Evolutionary conservation across 805 yeast species (phyloP).

Genomic region (Sugiyamaella smithiae): DNA sequence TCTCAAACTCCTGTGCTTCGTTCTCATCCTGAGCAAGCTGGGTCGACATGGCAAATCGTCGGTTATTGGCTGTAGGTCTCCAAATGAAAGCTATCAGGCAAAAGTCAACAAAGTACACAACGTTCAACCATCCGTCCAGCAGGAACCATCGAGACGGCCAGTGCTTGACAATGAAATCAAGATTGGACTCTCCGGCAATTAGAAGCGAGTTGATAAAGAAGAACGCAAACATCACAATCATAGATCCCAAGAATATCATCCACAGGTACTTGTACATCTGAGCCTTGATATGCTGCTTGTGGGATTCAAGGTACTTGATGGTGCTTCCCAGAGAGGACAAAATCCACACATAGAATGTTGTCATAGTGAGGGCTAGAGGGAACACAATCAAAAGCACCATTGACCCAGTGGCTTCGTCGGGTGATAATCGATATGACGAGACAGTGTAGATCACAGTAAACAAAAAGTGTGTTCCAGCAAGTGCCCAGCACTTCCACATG

Average conservation of each 20-base stretch:
- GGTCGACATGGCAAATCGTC: constrained; percentile 89
- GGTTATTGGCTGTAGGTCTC: constrained; percentile 97
- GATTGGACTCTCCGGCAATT: constrained; percentile 67
- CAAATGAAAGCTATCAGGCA: constrained; percentile 83
- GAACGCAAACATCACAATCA: constrained; percentile 68
- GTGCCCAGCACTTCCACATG: constrained; percentile 68
- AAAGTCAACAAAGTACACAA: constrained; percentile 81
- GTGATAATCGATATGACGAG: constrained; percentile 50
- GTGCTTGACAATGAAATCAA: constrained; percentile 75
- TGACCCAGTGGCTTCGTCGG: constrained; percentile 42
- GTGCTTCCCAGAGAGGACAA: constrained; percentile 73
- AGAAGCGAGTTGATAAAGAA: constrained; percentile 66
- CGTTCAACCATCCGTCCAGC: constrained; percentile 92
- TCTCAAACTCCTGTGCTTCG: constrained; percentile 64
- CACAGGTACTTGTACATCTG: constrained; percentile 79
- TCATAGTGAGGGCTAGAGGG: constrained; percentile 69
- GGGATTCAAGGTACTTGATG: constrained; percentile 67
- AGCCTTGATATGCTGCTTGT: constrained; percentile 88
- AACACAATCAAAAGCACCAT: constrained; percentile 58
- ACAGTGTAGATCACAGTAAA: constrained; percentile 52
- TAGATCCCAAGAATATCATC: constrained; percentile 67
- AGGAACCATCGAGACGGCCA: constrained; percentile 92
- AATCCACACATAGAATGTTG: constrained; percentile 70
- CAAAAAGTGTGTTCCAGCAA: constrained; percentile 56
- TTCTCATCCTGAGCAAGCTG: constrained; percentile 77